Conservation (phyloP, 2,329 filamentous ascomycete genomes). For the Lachnum nothofagi region DNA sequence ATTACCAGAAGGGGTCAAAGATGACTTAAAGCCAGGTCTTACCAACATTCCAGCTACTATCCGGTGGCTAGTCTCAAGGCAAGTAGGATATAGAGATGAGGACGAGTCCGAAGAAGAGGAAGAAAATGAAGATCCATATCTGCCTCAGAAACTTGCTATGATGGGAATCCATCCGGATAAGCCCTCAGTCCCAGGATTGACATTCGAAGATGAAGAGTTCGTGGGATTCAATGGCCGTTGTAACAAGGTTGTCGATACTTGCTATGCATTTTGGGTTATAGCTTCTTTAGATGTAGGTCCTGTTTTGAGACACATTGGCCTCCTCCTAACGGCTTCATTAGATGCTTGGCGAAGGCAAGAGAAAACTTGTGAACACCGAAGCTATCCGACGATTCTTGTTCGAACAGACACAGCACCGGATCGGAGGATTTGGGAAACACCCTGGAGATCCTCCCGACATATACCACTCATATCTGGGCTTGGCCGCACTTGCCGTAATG, state of each 20-base stretch:
- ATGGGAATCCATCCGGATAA: slow-evolving; percentile 16
- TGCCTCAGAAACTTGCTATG: slow-evolving; percentile 15
- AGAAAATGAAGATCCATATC: slow-evolving; percentile 1
- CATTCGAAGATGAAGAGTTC: slow-evolving; percentile 31
- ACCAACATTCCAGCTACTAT: slow-evolving; percentile 35
- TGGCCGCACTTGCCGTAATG: slow-evolving; percentile 72
- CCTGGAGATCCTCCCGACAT: slow-evolving; percentile 67
- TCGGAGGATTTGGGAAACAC: slow-evolving; percentile 76
- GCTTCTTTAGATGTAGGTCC: slow-evolving; percentile 52
- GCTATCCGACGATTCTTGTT: slow-evolving; percentile 74
- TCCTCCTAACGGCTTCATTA: slow-evolving; percentile 28
- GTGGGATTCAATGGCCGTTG: slow-evolving; percentile 84
- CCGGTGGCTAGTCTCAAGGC: slow-evolving; percentile 58
- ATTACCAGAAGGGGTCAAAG: slow-evolving; percentile 14
- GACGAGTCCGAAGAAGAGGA: slow-evolving; percentile 37
- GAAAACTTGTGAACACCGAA: slow-evolving; percentile 51
- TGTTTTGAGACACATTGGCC: not conserved
- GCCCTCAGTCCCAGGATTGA: slow-evolving; percentile 27
- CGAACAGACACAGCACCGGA: slow-evolving; percentile 77
- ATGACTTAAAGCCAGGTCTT: slow-evolving; percentile 30
- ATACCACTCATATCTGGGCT: slow-evolving; percentile 83
- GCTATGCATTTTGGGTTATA: slow-evolving; percentile 89
- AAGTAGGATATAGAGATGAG: slow-evolving; percentile 54
- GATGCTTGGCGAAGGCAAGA: slow-evolving; percentile 48
- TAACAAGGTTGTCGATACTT: slow-evolving; percentile 91